Evolutionary conservation across 352 stramenopile species (phyloP).

Genomic region (Pythium chondricola): DNA sequence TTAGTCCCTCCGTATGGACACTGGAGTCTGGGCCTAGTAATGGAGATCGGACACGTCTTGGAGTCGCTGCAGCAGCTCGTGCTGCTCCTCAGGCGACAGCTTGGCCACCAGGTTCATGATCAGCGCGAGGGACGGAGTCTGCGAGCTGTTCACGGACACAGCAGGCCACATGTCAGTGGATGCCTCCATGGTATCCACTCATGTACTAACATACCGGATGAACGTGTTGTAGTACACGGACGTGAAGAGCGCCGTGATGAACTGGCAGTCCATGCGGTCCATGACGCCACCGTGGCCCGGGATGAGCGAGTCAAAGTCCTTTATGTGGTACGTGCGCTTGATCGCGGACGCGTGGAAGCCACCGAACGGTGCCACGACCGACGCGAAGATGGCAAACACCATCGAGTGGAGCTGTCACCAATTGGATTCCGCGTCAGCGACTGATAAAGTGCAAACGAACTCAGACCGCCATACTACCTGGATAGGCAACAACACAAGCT

Average conservation of each 20-base stretch:
- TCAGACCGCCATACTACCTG: slow-evolving; percentile 31
- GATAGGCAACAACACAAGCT: slow-evolving; percentile 84
- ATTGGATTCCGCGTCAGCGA: too few relatives aligned
- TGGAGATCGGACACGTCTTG: slow-evolving; percentile 48
- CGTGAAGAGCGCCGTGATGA: slow-evolving; percentile 93
- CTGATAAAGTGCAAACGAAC: not conserved
- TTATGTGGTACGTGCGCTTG: slow-evolving; percentile 98
- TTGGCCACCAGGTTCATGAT: slow-evolving; percentile 73
- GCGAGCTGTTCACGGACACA: slow-evolving; percentile 30
- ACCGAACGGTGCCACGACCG: slow-evolving; percentile 97
- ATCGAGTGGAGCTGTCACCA: slow-evolving; percentile 90
- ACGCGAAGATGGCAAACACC: slow-evolving; percentile 95
- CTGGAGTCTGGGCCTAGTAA: too few relatives aligned
- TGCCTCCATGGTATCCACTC: too few relatives aligned
- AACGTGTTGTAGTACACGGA: slow-evolving; percentile 98
- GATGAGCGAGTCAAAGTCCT: slow-evolving; percentile 99
- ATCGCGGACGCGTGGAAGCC: slow-evolving; percentile 98
- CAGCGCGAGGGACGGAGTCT: slow-evolving; percentile 49
- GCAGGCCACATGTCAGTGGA: not conserved
- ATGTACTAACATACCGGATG: slow-evolving; percentile 79
- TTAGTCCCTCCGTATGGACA: too few relatives aligned
- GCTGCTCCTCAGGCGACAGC: slow-evolving; percentile 61
- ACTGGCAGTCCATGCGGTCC: slow-evolving; percentile 97
- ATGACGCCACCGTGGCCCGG: slow-evolving; percentile 97
- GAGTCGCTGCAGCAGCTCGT: slow-evolving; percentile 58